Evolutionary conservation across 1,284 basidiomycete genomes (phyloP).

Genomic region (Boletus hoseneyae): DNA sequence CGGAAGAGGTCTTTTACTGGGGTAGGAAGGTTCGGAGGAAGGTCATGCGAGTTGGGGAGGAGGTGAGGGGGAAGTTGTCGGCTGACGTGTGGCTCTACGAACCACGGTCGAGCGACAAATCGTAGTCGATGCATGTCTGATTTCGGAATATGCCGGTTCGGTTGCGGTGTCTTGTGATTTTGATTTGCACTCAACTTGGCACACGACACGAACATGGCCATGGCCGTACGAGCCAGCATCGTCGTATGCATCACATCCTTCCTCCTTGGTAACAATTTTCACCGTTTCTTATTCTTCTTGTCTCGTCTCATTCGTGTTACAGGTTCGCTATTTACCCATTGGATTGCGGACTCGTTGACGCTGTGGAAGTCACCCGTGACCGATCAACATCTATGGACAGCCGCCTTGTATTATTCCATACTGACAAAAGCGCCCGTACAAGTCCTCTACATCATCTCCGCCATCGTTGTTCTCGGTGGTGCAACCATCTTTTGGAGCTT

Average conservation of each 20-base stretch:
- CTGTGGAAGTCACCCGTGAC: conserved; percentile 80
- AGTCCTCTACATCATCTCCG: conserved; percentile 52
- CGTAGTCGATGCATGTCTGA: no score
- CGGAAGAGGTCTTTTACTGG: conserved; percentile 49
- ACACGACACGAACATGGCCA: conserved; percentile 32
- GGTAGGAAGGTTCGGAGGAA: conserved; percentile 49
- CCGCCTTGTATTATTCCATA: conserved; percentile 74
- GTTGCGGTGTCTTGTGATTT: conserved; percentile 25
- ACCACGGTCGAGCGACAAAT: conserved; percentile 42
- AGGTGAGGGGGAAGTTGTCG: conserved; percentile 35
- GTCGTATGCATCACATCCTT: conserved; percentile 75
- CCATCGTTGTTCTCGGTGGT: conserved; percentile 55
- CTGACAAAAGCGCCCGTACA: conserved; percentile 60
- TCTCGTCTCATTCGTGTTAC: conserved; percentile 9
- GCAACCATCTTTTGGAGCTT: conserved; percentile 72
- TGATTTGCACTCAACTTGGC: background rate
- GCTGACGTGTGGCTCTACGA: conserved; percentile 44
- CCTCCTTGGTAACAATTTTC: conserved; percentile 55
- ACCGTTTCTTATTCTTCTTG: conserved; percentile 10
- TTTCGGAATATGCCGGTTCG: conserved; percentile 8
- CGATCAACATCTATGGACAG: conserved; percentile 73
- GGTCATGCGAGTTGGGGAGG: conserved; percentile 23
- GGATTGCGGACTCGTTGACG: conserved; percentile 82
- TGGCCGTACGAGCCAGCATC: conserved; percentile 66
- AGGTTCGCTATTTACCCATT: conserved; percentile 80